Evolutionary conservation across 805 yeast genomes (phyloP), one percentile per base, ranked within the genome.

Genomic region (Myxozyma mucilagina): DNA sequence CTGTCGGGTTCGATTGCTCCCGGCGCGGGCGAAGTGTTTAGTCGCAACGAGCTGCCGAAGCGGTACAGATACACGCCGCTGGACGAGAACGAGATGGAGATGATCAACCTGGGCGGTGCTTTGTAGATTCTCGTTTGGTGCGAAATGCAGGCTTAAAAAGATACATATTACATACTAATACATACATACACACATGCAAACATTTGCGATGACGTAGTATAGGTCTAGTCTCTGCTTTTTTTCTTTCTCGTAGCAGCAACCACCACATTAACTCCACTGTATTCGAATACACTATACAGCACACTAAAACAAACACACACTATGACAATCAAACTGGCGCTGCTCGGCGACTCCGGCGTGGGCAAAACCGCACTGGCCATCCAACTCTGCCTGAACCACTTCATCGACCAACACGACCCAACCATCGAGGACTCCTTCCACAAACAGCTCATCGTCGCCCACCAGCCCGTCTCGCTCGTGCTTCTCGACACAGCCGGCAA

Each of bases 391-490:
- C 49, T 59, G 16, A 53, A 55, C 34, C 59, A 59, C 34, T 68
- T 68, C 73, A 84, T 90, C 57, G 97, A 93, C 70, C 82, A 90
- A 41, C 93, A 93, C 75, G 98, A 93, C 71, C 98, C 99, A 8
- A 94, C 99, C 8, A 94, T 93, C 66, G 99, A 93, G 73, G 98
- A 93, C 71, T 90, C 97, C 0, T 94, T 93, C 75, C 79, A 96
- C 50, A 92, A 90, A 71, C 92, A 89, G 67, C 84, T 90, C 60
- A 91, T 87, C 69, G 86, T 93, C 39, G 97, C 93, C 73, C 96
- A 91, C 38, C 83, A 93, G 67, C 86, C 90, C 4, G 89, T 94
- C 71, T 89, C 88, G 66, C 78, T 93, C 68, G 97, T 93, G 75
- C 86, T 88, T 56, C 77, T 92, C 63, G 99, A 94, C 71, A 90